Conservation (phyloP, 1,284 basidiomycete genomes). For the Trametes polyzona region DNA sequence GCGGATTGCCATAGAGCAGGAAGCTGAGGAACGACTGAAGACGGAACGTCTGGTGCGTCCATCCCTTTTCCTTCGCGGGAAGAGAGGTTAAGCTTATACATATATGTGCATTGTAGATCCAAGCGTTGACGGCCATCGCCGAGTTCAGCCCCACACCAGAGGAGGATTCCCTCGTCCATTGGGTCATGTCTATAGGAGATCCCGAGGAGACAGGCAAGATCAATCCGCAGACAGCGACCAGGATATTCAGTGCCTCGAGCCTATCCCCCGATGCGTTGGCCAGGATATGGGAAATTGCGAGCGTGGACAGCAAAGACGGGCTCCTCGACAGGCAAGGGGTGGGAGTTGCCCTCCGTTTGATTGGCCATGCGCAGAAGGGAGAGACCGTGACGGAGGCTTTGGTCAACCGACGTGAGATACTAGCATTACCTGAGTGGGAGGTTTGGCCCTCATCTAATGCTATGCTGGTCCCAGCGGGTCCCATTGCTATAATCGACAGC, state of each 20-base stretch:
- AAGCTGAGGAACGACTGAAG: conserved; percentile 43
- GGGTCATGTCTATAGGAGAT: conserved; percentile 70
- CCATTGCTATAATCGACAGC: conserved; percentile 78
- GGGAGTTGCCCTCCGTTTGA: conserved; percentile 84
- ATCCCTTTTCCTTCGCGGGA: not conserved
- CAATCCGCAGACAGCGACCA: conserved; percentile 80
- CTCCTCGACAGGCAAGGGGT: conserved; percentile 80
- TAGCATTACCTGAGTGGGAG: not conserved
- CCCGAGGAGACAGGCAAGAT: conserved; percentile 75
- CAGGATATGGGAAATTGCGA: conserved; percentile 92
- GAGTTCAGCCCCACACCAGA: conserved; percentile 62
- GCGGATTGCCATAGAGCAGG: conserved; percentile 60
- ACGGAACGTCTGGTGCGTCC: conserved; percentile 30
- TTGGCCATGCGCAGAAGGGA: conserved; percentile 91
- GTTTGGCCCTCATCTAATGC: not conserved
- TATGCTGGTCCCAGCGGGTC: conserved; percentile 62
- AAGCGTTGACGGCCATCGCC: conserved; percentile 32
- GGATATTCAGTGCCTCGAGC: conserved; percentile 76
- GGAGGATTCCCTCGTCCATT: conserved; percentile 67
- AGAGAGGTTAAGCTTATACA: not conserved
- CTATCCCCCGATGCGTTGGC: conserved; percentile 79
- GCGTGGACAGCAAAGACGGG: conserved; percentile 90
- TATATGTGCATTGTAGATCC: conserved; percentile 17
- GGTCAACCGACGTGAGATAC: conserved; percentile 61
- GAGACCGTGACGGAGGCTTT: conserved; percentile 63